Conservation (phyloP, 2,329 filamentous ascomycete species). For the Cordyceps tenuipes region DNA sequence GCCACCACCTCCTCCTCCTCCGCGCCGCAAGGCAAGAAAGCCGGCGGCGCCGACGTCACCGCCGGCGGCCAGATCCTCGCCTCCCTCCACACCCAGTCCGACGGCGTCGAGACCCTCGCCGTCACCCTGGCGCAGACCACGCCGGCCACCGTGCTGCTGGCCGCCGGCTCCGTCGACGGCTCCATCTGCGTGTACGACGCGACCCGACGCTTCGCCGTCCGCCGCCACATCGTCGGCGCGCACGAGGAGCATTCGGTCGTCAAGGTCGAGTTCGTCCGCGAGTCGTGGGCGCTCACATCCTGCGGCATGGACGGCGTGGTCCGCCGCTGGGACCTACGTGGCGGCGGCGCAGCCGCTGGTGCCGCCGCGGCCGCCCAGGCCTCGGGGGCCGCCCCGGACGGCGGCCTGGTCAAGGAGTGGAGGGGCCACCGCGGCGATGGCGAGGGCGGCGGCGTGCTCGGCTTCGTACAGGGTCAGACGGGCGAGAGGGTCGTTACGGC, state of each 20-base stretch:
- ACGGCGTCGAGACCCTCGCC: slow-evolving; percentile 68
- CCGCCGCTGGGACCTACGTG: slow-evolving; percentile 73
- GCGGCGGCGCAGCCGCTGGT: slow-evolving; percentile 31
- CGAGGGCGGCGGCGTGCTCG: slow-evolving; percentile 80
- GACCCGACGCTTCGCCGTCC: slow-evolving; percentile 76
- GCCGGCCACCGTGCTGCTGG: slow-evolving; percentile 47
- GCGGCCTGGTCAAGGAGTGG: slow-evolving; percentile 78
- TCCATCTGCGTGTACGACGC: slow-evolving; percentile 83
- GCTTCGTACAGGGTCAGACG: slow-evolving; percentile 74
- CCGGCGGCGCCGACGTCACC: slow-evolving; percentile 26
- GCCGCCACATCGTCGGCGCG: slow-evolving; percentile 70
- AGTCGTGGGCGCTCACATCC: slow-evolving; percentile 66
- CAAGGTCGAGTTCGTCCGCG: slow-evolving; percentile 76
- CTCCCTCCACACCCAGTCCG: slow-evolving; percentile 67
- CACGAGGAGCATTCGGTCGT: slow-evolving; percentile 88
- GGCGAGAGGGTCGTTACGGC: slow-evolving; percentile 76
- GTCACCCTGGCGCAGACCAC: slow-evolving; percentile 38
- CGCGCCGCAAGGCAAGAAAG: slow-evolving; percentile 16
- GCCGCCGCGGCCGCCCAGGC: slow-evolving; percentile 24
- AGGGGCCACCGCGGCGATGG: slow-evolving; percentile 78
- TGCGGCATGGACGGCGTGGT: slow-evolving; percentile 91
- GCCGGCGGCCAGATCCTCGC: slow-evolving; percentile 62
- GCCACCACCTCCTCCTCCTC: slow-evolving; percentile 13
- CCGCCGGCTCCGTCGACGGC: slow-evolving; percentile 62
- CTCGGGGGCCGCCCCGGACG: slow-evolving; percentile 31